Base-by-base conservation (phyloP, 768 basidiomycete genomes). In the Steccherinum ochraceum region DNA sequence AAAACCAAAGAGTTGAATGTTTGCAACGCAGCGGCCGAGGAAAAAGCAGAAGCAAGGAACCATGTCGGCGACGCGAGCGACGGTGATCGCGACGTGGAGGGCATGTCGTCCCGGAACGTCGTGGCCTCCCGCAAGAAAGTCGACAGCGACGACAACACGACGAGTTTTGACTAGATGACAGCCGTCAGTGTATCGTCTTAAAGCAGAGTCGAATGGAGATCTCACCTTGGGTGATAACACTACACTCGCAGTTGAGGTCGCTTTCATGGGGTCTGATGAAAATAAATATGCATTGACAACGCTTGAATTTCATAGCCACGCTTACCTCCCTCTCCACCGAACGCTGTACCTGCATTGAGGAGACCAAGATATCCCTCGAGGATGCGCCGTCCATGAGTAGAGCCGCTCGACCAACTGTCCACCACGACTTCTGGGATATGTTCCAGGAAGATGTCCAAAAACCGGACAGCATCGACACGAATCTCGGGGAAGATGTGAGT, bases 401-500 rank as follows among this genome's bases (percentile, higher is more conserved):
- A 64, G n/a, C 61, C 66, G 50, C 74, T 71, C 42, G 76, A 75
- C 88, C 89, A 94, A 5, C 84, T 83, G 47, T 71, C 70, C 2
- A 84, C 77, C 3, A 93, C 80, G 5, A 75, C 69, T 40, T 75
- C 73, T 10, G 93, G 92, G 3, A 87, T 79, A 52, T 72, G 61
- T 30, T 85, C 81, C 3, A 96, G 73, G 39, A 92, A 74, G 20
- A 94, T 63, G 58, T 88, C 78, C 40, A 97, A 67, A 57, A 92
- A 81, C 12, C 84, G 82, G 49, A 95, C 75, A 2, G 92, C 90
- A 61, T 97, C 94, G 35, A 97, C 77, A 13, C 93, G 80, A 53
- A 97, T 92, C 65, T 95, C 92, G 19, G 93, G 93, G 65, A 93
- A 96, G 44, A 98, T 95, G 59, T 94, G 89, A 0, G 91, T 93